Conservation (phyloP, 495 filamentous ascomycete genomes). For the Tuber umbilicatum region DNA sequence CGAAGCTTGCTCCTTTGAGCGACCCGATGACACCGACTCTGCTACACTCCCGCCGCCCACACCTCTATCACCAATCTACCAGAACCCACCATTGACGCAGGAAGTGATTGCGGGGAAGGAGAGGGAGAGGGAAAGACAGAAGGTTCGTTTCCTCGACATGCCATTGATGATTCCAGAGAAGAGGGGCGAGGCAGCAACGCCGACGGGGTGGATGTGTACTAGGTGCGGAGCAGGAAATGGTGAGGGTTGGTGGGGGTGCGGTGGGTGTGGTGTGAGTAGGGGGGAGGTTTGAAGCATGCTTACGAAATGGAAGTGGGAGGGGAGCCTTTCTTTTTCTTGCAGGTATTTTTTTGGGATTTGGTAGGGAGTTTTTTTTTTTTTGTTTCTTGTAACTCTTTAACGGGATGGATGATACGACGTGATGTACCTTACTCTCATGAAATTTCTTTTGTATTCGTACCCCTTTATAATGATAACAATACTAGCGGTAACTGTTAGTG, state of each 20-base stretch:
- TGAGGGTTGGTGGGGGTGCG: neutral
- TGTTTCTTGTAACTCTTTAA: neutral
- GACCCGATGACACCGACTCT: slow-evolving; percentile 46
- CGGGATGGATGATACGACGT: neutral
- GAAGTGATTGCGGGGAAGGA: slow-evolving; percentile 20
- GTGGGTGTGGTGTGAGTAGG: neutral
- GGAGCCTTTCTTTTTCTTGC: neutral
- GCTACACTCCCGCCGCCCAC: slow-evolving; percentile 14
- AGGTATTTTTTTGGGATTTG: neutral
- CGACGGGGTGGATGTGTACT: neutral
- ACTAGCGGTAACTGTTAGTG: neutral
- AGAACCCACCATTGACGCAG: slow-evolving; percentile 17
- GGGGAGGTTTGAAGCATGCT: neutral
- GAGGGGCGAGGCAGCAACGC: slow-evolving; percentile 21
- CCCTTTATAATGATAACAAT: neutral
- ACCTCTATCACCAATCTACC: slow-evolving; percentile 30
- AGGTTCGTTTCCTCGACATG: slow-evolving; percentile 27
- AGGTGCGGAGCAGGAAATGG: neutral
- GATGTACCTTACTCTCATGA: neutral
- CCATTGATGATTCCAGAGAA: slow-evolving; percentile 43
- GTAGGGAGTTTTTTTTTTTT: neutral
- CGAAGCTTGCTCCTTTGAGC: slow-evolving; percentile 67
- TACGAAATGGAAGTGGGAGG: neutral
- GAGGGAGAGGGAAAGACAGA: slow-evolving; percentile 22
- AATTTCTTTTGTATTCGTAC: neutral